Evolutionary conservation across 1,284 basidiomycete species (phyloP).

Genomic region (Mycena citricolor): DNA sequence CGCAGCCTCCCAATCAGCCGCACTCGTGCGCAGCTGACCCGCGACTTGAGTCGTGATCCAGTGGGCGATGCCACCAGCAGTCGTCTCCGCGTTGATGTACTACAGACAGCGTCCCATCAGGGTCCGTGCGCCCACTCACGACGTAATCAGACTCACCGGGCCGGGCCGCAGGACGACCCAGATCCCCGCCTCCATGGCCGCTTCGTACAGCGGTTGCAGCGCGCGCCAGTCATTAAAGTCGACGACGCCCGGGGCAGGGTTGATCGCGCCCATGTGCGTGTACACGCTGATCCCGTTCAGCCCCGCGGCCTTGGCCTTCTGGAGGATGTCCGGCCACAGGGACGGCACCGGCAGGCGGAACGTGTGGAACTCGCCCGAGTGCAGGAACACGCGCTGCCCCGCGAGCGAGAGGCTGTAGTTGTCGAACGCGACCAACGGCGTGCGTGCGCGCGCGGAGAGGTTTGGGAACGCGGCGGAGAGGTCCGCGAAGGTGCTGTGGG

Average conservation of each 20-base stretch:
- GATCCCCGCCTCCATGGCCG: conserved; percentile 60
- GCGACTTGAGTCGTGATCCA: conserved; percentile 73
- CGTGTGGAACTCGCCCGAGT: conserved; percentile 79
- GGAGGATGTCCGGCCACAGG: conserved; percentile 82
- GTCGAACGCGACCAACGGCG: conserved; percentile 41
- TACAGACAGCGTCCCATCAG: conserved; percentile 11
- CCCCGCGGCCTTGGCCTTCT: conserved; percentile 79
- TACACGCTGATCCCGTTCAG: conserved; percentile 76
- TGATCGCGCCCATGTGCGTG: conserved; percentile 71
- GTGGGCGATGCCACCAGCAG: conserved; percentile 76
- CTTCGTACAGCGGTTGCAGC: conserved; percentile 64
- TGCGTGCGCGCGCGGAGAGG: conserved; percentile 9
- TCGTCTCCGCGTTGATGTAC: conserved; percentile 82
- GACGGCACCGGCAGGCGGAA: conserved; percentile 79
- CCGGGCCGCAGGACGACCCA: conserved; percentile 69
- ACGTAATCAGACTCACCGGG: conserved; percentile 30
- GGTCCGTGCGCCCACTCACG: neutral
- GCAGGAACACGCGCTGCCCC: conserved; percentile 54
- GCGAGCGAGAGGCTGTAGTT: conserved; percentile 55
- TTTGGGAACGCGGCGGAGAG: too few species aligned
- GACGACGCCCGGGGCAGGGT: conserved; percentile 70
- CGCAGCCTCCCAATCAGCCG: conserved; percentile 62
- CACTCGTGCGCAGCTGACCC: conserved; percentile 67
- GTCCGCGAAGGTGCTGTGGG: too few species aligned
- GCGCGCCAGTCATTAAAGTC: conserved; percentile 73